Base-by-base conservation (phyloP, 2,329 filamentous ascomycete genomes). In the Xylariaceae sp. region DNA sequence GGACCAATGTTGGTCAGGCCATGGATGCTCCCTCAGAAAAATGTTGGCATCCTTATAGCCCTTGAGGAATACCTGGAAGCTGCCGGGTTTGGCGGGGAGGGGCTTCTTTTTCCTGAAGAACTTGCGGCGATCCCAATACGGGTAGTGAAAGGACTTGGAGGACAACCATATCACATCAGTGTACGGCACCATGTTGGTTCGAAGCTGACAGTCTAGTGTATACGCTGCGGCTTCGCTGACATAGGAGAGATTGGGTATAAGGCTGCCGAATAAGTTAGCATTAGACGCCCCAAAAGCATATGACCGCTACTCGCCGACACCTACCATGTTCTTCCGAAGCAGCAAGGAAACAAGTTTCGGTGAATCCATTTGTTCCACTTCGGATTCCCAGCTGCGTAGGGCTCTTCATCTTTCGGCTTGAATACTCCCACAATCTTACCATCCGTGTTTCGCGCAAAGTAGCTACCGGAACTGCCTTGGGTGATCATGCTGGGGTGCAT, bases 361-460 rank as follows among this genome's bases (percentile, higher is more conserved):
- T 99, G 94, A 75, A 99, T 92, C 94, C 94, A 99, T 73, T 99
- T 99, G 64, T 95, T 97, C 92, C 92, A 97, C 71, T 99, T 99
- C 5, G 94, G 94, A 68, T 99, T 99, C 63, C 90, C 88, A 30
- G 89, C 94, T 1, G 94, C 94, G 68, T 96, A 99, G 0, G 94
- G 94, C 71, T 99, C 95, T 74, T 99, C 94, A 64, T 99, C 94
- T 73, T 99, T 99, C 40, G 94, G 94, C 71, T 99, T 99, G 75
- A 99, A 99, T 4, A 99, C 94, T 34, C 92, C 94, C 3, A 99
- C 90, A 15, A 96, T 89, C 74, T 95, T 96, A 48, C 94, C 94
- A 53, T 92, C 87, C 1, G 83, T 83, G 65, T 96, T 95, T 55
- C 92, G 82, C 22, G 94, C 94, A 78, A 99, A 99, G 74, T 99